Evolutionary conservation across 2,329 filamentous ascomycete species (phyloP).

Genomic region (Dothistroma pini): DNA sequence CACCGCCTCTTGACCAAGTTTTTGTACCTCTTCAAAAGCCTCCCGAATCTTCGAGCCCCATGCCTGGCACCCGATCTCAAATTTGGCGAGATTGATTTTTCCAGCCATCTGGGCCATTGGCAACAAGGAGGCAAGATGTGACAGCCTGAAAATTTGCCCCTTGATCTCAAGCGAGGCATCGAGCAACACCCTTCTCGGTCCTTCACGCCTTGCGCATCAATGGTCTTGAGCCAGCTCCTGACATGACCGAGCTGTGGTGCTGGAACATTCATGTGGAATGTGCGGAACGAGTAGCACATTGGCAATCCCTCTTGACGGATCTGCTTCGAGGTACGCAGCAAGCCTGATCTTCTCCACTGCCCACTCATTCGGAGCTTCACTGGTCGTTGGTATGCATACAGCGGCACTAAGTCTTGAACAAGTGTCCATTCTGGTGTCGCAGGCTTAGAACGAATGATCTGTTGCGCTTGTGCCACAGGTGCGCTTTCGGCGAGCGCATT

Average conservation of each 20-base stretch:
- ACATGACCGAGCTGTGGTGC: background rate
- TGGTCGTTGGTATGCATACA: background rate
- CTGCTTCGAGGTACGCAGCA: conserved; percentile 11
- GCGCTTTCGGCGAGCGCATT: background rate
- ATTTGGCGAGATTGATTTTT: no score
- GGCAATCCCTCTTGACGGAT: conserved; percentile 12
- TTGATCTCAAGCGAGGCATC: background rate
- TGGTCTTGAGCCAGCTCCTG: background rate
- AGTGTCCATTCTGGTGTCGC: no score
- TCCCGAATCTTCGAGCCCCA: no score
- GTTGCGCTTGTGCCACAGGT: no score
- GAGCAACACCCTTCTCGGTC: background rate
- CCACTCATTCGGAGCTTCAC: background rate
- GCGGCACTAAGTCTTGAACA: no score
- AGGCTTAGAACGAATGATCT: no score
- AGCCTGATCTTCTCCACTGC: conserved; percentile 5
- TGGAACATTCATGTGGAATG: background rate
- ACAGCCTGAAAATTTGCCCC: background rate
- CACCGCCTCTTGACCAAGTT: no score
- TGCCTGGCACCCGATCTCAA: no score
- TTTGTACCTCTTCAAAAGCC: no score
- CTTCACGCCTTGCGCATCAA: no score
- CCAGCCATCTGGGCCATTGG: background rate
- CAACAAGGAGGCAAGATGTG: background rate
- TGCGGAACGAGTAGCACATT: background rate